Conservation (phyloP, 1,139 yeast species). For the Yamadazyma taylorii region DNA sequence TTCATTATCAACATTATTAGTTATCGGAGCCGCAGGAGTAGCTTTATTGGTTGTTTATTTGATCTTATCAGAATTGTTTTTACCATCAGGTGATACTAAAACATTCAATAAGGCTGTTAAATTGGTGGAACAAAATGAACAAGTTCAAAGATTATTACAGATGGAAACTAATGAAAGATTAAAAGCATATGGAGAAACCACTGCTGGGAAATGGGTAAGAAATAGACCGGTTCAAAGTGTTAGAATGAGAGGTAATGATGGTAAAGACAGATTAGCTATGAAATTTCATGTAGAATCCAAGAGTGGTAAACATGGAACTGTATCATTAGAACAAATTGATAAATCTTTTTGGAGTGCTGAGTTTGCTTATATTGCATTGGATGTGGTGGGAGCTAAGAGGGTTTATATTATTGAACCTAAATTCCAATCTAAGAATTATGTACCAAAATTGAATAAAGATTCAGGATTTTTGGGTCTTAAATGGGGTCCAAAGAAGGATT, state of each 20-base stretch:
- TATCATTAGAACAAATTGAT: slow-evolving; percentile 76
- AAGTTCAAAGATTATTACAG: slow-evolving; percentile 57
- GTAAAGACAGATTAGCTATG: slow-evolving; percentile 80
- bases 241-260: slow-evolving; percentile 60
- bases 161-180: slow-evolving; percentile 58
- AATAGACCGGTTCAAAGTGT: slow-evolving; percentile 75
- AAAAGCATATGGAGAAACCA: slow-evolving; percentile 79
- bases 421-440: slow-evolving; percentile 37
- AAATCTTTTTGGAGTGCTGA: slow-evolving; percentile 66
- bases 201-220: slow-evolving; percentile 72
- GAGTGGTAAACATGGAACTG: slow-evolving; percentile 56
- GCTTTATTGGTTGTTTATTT: slow-evolving; percentile 73
- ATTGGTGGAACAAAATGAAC: slow-evolving; percentile 65
- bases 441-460: slow-evolving; percentile 29
- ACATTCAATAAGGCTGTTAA: slow-evolving; percentile 85
- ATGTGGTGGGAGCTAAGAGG: slow-evolving; percentile 68
- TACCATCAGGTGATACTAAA: slow-evolving; percentile 90
- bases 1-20: slow-evolving; percentile 58
- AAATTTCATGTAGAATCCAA: slow-evolving; percentile 80
- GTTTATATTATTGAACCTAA: slow-evolving; percentile 72
- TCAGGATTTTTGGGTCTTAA: slow-evolving; percentile 75
- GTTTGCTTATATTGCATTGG: slow-evolving; percentile 72
- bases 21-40: slow-evolving; percentile 66
- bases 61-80: slow-evolving; percentile 71
- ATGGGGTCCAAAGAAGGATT: slow-evolving; percentile 78